Evolutionary conservation across 352 stramenopile species (phyloP), one percentile per base, ranked within the genome.

Genomic region (Pythium pyrilobum): DNA sequence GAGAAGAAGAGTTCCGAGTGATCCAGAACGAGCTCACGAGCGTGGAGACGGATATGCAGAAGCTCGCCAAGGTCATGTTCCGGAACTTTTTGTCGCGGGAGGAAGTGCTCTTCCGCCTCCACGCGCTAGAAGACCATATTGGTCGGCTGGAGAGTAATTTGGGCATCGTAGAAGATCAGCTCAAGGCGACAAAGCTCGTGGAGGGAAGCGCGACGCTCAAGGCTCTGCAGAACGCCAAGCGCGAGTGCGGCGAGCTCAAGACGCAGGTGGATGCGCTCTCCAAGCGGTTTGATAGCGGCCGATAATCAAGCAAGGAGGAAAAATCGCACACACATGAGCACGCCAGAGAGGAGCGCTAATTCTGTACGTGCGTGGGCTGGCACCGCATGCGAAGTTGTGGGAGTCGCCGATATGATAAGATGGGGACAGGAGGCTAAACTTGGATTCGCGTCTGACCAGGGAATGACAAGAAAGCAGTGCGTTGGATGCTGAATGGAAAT

Each of bases 11-110:
- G n/a, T 65, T 90, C 21, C 72, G 69, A 32, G 59, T 68, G 31
- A 64, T 87, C 33, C 67, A 83, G 25, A 87, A 88, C 59, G 77
- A 85, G 23, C 57, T 88, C n/a, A 69, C 71, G 11, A 60, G 60
- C 23, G 52, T 74, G 4, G 67, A 84, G 20, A 42, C 62, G 5
- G 41, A 66, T 6, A 44, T 68, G 0, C 49, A 65, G 45, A 63
- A 65, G 18, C 44, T 77, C 21, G 57, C 76, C 47, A 69, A 62
- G 49, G 69, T 80, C 18, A 72, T 88, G 59, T 55, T 57, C 18
- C 68, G 71, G 20, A 90, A 90, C 41, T 69, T 85, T 13, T 59
- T 56, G 20, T 56, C 71, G 5, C 56, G 57, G 28, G 73, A 90
- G 18, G 74, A 90, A 62, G 71, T 60, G 41, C 53, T 72, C 6